Evolutionary conservation across 108 stramenopile genomes (phyloP), one percentile per base, ranked within the genome.

Genomic region (Parmales sp.): DNA sequence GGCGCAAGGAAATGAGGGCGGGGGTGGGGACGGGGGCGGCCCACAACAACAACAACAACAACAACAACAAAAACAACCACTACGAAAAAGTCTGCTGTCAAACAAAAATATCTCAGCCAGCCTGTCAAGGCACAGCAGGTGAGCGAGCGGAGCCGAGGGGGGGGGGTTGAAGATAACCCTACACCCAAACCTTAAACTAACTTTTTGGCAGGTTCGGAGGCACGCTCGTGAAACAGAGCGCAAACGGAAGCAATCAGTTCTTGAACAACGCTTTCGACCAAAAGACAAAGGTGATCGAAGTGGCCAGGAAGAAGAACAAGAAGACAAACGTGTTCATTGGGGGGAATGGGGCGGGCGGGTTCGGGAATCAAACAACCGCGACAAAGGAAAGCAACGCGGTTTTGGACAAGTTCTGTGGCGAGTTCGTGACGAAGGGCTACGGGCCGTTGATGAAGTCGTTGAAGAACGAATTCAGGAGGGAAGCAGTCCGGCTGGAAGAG

Each of bases 391-490:
- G 8, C 41, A 16, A 8, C 41, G 16, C 16, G 37, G 83, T 83
- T 1, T 66, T 93, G 7, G 49, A 93, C 66, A 46, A 67, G 1
- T 93, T 93, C 45, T 88, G 86, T 66, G 34, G 72, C 37, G 78
- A 83, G 20, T 93, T 89, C 51, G 31, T 89, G 26, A 44, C 69
- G 25, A 69, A 86, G 20, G 86, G 88, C 64, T 93, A 90, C 45
- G 90, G 88, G 1, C 90, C 92, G 7, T 75, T 90, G 41, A 88
- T 86, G 85, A 90, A 93, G 78, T 86, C 83, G 5, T 67, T 90
- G 39, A 93, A 93, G 69, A 86, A 90, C 71, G 92, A 93, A 67
- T 93, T 93, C 72, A 80, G 92, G 38, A 71, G 88, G 34, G 92
- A 93, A 69, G 88, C 88, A 0, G 80, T 72, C 36, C 68, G 92